Evolutionary conservation across 768 basidiomycete species (phyloP).

Genomic region (Cytidiella melzeri): DNA sequence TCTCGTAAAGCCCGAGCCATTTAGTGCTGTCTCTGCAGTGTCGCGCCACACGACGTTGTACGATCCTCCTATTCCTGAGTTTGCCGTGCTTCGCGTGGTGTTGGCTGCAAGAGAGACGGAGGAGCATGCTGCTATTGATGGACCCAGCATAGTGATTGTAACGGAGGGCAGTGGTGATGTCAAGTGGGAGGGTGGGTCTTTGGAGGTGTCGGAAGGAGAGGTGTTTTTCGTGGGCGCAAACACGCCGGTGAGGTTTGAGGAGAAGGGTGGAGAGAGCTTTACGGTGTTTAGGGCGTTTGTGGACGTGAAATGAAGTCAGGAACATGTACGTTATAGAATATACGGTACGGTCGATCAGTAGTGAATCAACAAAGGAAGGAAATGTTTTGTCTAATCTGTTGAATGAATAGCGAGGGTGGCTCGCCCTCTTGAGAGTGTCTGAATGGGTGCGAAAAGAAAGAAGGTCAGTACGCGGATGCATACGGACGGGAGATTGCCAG

Average conservation of each 20-base stretch:
- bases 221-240: conserved; percentile 82
- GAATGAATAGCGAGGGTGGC: no score
- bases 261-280: not conserved
- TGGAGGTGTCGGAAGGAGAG: conserved; percentile 55
- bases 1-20: conserved; percentile 54
- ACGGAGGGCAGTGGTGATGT: conserved; percentile 62
- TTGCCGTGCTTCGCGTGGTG: conserved; percentile 70
- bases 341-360: no score
- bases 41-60: conserved; percentile 49
- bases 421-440: no score
- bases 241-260: conserved; percentile 42
- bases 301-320: conserved; percentile 2
- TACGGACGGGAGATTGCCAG: no score
- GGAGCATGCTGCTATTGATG: conserved; percentile 57
- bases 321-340: no score
- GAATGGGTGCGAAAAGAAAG: no score
- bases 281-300: conserved; percentile 3
- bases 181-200: conserved; percentile 35
- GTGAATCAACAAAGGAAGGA: no score
- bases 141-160: conserved; percentile 81
- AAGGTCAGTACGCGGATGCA: no score
- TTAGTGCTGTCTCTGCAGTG: conserved; percentile 22
- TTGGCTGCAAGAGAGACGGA: conserved; percentile 42
- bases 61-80: conserved; percentile 91
- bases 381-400: no score